Base-by-base conservation (phyloP, 2,329 filamentous ascomycete genomes). In the Fusarium nurragi region DNA sequence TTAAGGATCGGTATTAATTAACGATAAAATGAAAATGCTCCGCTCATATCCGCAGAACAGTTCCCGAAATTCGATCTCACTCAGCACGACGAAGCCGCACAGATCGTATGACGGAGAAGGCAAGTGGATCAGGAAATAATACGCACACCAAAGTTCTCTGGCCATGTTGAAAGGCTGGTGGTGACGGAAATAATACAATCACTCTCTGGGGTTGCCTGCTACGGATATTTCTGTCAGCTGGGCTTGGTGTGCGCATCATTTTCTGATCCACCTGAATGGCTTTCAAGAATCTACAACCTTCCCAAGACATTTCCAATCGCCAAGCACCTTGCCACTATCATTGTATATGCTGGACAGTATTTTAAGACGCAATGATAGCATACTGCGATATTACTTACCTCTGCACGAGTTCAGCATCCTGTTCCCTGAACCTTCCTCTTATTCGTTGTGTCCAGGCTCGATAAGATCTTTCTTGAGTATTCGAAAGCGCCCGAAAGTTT, bases 21-120 rank as follows among this genome's bases (percentile, higher is more conserved):
- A 16, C n/a, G n/a, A 41, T 18, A 32, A 32, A 43, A 54, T 59
- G 41, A 56, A 39, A 41, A 30, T 34, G 14, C 48, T 48, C 63
- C 52, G 66, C 63, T 54, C 26, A 12, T 51, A 48, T 44, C 37
- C 46, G 46, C 26, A 25, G 38, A 64, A 47, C 25, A 54, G 38
- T 48, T 47, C 39, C 40, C 57, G 45, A 34, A 28, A 48, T 52
- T 48, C 40, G 21, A 54, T 67, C 57, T 54, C 49, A 65, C 38
- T 51, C 53, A 67, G 58, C 58, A 39, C 39, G 22, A 28, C 22
- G 8, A 49, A 54, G 40, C 40, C 32, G 36, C 57, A 47, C 34
- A 50, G 40, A 40, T 58, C 56, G 21, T 36, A 25, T 18, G 23
- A 21, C 21, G 39, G 32, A 41, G 12, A n/a, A n/a, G n/a, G n/a